A percentile compares a stretch with the other conserved stretches of the same genome.
These are phyloP conservation scores for Trichoderma reesei DNA, from an alignment of 495 filamentous ascomycete species.

Conservation along the genomic window DNA sequence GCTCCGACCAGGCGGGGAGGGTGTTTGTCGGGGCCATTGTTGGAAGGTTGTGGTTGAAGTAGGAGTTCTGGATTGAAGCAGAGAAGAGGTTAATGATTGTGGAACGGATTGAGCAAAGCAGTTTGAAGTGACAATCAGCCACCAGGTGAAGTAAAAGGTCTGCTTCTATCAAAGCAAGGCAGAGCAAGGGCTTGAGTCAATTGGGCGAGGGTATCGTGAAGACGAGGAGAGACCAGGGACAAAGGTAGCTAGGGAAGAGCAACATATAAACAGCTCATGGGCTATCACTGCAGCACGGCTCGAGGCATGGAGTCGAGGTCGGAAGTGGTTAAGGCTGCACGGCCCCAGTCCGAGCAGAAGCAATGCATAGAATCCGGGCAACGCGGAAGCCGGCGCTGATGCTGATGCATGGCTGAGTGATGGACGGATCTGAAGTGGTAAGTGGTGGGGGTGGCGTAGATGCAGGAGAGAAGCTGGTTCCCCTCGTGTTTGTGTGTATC, in stretches of 20 bases:
- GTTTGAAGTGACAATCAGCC: not conserved
- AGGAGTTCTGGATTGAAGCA: not conserved
- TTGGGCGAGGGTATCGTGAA: no score
- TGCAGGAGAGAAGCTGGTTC: not conserved
- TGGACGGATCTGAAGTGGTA: not conserved
- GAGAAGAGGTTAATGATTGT: not conserved
- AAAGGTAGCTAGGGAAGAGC: no score
- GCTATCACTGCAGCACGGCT: no score
- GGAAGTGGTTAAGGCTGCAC: no score
- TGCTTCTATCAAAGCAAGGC: no score
- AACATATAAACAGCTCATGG: not conserved
- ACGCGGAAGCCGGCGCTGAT: not conserved
- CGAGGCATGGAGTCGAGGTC: no score
- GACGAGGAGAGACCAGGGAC: no score
- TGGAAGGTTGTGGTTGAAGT: not conserved
- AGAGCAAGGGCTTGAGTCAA: no score
- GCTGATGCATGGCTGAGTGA: not conserved
- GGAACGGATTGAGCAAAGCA: not conserved
- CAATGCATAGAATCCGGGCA: not conserved
- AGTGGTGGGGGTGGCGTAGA: conserved; percentile 1
- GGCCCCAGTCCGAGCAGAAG: no score
- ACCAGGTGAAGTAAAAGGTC: no score
- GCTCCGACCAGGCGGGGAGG: conserved; percentile 73
- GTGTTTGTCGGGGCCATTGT: conserved; percentile 63
- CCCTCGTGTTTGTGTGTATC: no score